phyloP scores from a whole-genome alignment of 805 yeast genomes.

The Kazachstania taianensis region DNA sequence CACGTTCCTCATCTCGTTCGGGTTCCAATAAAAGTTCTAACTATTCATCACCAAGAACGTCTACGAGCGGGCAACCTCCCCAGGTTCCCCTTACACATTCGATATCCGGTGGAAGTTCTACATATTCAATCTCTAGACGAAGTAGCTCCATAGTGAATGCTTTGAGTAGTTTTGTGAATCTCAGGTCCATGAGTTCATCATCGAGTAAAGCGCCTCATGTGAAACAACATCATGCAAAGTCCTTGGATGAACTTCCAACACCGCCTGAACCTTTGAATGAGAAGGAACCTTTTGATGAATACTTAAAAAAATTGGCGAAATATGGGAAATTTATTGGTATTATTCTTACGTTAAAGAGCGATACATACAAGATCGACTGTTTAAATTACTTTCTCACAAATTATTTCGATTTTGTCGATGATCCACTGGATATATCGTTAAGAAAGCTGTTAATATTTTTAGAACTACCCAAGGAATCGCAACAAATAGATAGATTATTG shows the following conservation, averaged over 20 bases:
- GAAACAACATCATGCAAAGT: not conserved
- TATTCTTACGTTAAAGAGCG: slow-evolving; percentile 23
- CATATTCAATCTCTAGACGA: slow-evolving; percentile 20
- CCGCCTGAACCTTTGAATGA: slow-evolving; percentile 23
- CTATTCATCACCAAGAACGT: slow-evolving; percentile 3
- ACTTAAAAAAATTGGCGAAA: slow-evolving; percentile 22
- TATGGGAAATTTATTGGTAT: slow-evolving; percentile 27
- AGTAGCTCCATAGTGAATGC: slow-evolving; percentile 32
- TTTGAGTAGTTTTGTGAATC: slow-evolving; percentile 29
- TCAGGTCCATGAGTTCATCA: slow-evolving; percentile 20
- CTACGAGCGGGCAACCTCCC: slow-evolving; percentile 1
- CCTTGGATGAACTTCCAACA: slow-evolving; percentile 14
- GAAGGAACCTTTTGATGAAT: slow-evolving; percentile 24
- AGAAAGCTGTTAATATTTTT: slow-evolving; percentile 48
- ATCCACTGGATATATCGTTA: slow-evolving; percentile 58
- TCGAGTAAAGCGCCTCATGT: not conserved
- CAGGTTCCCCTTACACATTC: not conserved
- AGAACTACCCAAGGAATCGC: slow-evolving; percentile 61
- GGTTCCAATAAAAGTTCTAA: slow-evolving; percentile 2
- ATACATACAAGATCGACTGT: slow-evolving; percentile 21
- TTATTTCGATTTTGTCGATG: slow-evolving; percentile 39
- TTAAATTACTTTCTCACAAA: slow-evolving; percentile 20
- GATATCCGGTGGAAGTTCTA: not conserved
- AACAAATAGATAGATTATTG: slow-evolving; percentile 63
- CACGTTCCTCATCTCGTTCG: not conserved